These are phyloP conservation scores for Picochlorum costavermella DNA, from an alignment of 139 green algal species.

Conservation along the genomic window DNA sequence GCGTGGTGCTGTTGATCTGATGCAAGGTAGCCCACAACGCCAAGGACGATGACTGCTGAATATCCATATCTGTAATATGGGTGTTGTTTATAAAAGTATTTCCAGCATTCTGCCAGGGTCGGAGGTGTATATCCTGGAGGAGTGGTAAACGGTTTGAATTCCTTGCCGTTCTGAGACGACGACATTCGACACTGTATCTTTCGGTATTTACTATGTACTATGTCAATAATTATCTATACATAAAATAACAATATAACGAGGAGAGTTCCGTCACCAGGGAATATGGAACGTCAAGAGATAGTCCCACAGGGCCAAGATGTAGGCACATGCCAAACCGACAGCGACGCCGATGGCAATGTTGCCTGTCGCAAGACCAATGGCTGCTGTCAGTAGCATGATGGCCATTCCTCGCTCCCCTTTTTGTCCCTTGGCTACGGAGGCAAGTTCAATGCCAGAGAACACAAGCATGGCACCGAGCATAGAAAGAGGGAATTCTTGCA, in stretches of 20 bases:
- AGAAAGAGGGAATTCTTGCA: constrained; percentile 48
- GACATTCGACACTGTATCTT: no score
- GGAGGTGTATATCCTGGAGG: constrained; percentile 1
- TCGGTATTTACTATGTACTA: no score
- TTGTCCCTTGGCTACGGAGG: constrained; percentile 25
- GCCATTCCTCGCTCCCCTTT: constrained; percentile 27
- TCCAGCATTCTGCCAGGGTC: neutral
- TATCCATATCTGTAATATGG: constrained; percentile 9
- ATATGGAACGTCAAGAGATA: no score
- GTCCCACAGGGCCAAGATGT: neutral
- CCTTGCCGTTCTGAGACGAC: no score
- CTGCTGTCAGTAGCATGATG: constrained; percentile 59
- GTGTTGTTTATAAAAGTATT: constrained; percentile 1
- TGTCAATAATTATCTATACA: no score
- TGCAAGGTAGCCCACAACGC: neutral
- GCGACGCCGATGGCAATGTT: constrained; percentile 50
- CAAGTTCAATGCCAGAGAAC: constrained; percentile 55
- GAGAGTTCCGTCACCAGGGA: no score
- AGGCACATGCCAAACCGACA: constrained; percentile 23
- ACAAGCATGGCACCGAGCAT: constrained; percentile 53
- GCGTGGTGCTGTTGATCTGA: neutral
- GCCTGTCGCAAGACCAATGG: constrained; percentile 37
- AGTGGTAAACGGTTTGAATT: neutral
- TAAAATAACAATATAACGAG: no score
- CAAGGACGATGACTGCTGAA: neutral